Conservation (phyloP, 805 yeast genomes). For the Phaffomyces antillensis region DNA sequence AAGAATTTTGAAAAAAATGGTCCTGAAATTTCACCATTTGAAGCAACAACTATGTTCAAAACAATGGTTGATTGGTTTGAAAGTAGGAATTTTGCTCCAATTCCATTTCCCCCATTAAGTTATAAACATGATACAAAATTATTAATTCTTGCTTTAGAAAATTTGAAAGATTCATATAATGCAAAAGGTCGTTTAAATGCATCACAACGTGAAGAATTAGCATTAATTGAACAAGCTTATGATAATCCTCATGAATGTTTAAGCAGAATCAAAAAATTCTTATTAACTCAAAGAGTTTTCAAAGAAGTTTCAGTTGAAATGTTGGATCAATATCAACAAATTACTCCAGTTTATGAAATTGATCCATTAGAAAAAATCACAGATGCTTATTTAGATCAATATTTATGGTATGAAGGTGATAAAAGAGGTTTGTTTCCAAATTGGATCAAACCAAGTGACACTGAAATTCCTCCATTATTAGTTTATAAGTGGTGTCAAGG, state of each 20-base stretch:
- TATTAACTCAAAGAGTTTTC: constrained; percentile 85
- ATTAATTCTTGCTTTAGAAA: constrained; percentile 82
- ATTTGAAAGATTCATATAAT: constrained; percentile 72
- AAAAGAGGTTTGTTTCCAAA: constrained; percentile 82
- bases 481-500: constrained; percentile 95
- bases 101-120: constrained; percentile 88
- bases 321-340: constrained; percentile 83
- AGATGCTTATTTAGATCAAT: constrained; percentile 93
- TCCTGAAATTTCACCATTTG: constrained; percentile 77
- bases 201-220: constrained; percentile 84
- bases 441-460: constrained; percentile 94
- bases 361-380: constrained; percentile 94
- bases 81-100: constrained; percentile 71
- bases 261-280: constrained; percentile 71
- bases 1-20: constrained; percentile 73
- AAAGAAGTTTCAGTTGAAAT: constrained; percentile 82
- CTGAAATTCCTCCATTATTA: constrained; percentile 86
- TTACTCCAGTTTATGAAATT: constrained; percentile 78
- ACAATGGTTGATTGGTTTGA: constrained; percentile 92
- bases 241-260: constrained; percentile 94
- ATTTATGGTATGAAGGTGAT: constrained; percentile 93
- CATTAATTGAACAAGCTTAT: constrained; percentile 91
- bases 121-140: constrained; percentile 92
- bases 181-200: constrained; percentile 75
- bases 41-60: constrained; percentile 81